Conservation (phyloP, 2,329 filamentous ascomycete genomes). For the Xylaria sp. region DNA sequence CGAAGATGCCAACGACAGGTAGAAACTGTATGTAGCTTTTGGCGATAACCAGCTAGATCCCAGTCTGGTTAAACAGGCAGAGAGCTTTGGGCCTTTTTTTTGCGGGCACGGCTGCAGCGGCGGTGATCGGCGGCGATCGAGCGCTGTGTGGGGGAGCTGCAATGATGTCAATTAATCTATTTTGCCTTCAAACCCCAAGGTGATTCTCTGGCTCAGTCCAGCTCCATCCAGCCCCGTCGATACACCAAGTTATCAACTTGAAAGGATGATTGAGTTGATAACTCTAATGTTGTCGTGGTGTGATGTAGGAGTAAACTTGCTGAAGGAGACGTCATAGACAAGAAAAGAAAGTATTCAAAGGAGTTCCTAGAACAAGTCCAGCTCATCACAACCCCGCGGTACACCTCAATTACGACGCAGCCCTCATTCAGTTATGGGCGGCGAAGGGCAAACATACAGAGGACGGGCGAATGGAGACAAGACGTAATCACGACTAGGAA, state of each 20-base stretch:
- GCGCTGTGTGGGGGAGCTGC: slow-evolving; percentile 36
- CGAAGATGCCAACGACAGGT: neutral
- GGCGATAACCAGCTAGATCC: neutral
- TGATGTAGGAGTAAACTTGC: neutral
- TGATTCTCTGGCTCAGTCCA: slow-evolving; percentile 3
- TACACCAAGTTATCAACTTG: slow-evolving; percentile 3
- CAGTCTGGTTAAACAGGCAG: neutral
- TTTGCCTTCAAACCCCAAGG: slow-evolving; percentile 4
- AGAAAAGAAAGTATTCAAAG: neutral
- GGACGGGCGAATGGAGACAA: slow-evolving; percentile 3
- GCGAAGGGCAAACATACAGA: neutral
- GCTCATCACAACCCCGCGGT: slow-evolving; percentile 3
- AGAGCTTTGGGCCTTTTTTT: slow-evolving; percentile 1
- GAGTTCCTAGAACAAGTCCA: slow-evolving; percentile 1
- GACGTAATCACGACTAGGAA: neutral
- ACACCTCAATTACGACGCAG: neutral
- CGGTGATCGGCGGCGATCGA: slow-evolving; percentile 21
- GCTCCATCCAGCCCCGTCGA: slow-evolving; percentile 7
- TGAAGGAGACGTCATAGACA: neutral
- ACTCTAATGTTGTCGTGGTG: neutral
- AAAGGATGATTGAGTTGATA: neutral
- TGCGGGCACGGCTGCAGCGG: slow-evolving; percentile 2
- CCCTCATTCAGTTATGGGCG: slow-evolving; percentile 1
- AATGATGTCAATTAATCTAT: slow-evolving; percentile 40
- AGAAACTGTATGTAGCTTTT: neutral